Evolutionary conservation across 257 asterid species (phyloP).

Genomic region (Nicotiana noctiflora): DNA sequence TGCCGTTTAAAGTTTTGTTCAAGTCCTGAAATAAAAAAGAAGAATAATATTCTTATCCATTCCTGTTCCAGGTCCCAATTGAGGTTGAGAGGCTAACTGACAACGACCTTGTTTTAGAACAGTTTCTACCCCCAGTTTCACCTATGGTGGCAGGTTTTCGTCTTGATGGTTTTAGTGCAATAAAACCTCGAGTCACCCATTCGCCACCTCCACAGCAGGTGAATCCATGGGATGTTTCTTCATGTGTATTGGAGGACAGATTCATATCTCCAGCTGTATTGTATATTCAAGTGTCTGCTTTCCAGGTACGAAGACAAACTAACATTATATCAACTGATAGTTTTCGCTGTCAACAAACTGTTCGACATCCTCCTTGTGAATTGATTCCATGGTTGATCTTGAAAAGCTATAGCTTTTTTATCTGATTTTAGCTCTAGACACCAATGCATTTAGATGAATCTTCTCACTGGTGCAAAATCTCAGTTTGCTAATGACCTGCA

Average conservation of each 20-base stretch:
- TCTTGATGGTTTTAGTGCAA: constrained; percentile 79
- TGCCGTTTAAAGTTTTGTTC: not conserved
- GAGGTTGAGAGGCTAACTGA: constrained; percentile 75
- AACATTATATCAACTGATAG: not conserved
- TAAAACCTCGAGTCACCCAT: constrained; percentile 73
- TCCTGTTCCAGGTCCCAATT: constrained; percentile 72
- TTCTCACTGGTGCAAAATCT: not conserved
- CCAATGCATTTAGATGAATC: constrained; percentile 6
- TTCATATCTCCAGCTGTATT: constrained; percentile 71
- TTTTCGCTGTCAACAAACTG: not conserved
- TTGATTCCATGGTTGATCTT: not conserved
- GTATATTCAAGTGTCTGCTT: constrained; percentile 78
- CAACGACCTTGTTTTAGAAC: constrained; percentile 85
- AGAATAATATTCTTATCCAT: not conserved
- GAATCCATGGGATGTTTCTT: constrained; percentile 24
- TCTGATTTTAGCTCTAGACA: not conserved
- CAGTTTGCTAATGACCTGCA: constrained; percentile 6
- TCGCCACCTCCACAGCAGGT: constrained; percentile 54
- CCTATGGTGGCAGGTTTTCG: constrained; percentile 95
- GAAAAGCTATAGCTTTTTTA: not conserved
- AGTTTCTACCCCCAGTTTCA: constrained; percentile 66
- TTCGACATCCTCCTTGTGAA: not conserved
- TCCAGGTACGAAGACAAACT: constrained; percentile 57
- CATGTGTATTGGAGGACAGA: constrained; percentile 64
- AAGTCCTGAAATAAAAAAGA: not conserved